Evolutionary conservation across 305 asterid genomes (phyloP), one percentile per base, ranked within the genome.

Genomic region (Solanum hybrid): DNA sequence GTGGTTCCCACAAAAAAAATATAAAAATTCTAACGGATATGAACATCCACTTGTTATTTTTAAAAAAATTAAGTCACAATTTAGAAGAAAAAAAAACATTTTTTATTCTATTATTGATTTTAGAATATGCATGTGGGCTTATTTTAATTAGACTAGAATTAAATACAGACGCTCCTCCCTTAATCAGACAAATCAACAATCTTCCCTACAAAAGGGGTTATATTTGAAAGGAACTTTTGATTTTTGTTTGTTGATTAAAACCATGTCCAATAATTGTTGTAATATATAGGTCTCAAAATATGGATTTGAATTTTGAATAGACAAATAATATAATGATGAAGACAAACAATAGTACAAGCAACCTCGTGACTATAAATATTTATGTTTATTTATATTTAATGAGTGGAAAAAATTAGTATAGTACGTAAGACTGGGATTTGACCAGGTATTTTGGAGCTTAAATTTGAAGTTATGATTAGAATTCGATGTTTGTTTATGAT

Each of bases 241-340:
- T 87, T 75, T 90, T 91, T 90, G 94, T 92, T 92, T 88, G 93
- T 91, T 88, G 91, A 90, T 89, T 45, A 88, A 80, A 90, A 85
- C 91, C 78, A 89, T 89, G 17, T 88, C 2, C 51, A 88, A 69
- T 76, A 45, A 38, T 37, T 88, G 13, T 27, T 88, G 19, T 24
- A 26, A 38, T 40, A 45, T 14, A 24, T 64, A 35, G 35, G 17
- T 17, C 37, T 45, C 15, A 24, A 17, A 6, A 40, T 73, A 75
- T 19, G 27, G 36, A 73, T 87, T 72, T 29, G 22, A 38, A 56
- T 29, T 89, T 40, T 42, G 2, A 73, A 51, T 17, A 71, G 84
- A 86, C 78, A 89, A 75, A 31, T 7, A 36, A 22, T 56, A 56
- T 56, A 42, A 10, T 8, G 26, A 87, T 86, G 87, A 85, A 78